phyloP scores from a whole-genome alignment of 352 stramenopile genomes.

The Phytophthora cryptogea region DNA sequence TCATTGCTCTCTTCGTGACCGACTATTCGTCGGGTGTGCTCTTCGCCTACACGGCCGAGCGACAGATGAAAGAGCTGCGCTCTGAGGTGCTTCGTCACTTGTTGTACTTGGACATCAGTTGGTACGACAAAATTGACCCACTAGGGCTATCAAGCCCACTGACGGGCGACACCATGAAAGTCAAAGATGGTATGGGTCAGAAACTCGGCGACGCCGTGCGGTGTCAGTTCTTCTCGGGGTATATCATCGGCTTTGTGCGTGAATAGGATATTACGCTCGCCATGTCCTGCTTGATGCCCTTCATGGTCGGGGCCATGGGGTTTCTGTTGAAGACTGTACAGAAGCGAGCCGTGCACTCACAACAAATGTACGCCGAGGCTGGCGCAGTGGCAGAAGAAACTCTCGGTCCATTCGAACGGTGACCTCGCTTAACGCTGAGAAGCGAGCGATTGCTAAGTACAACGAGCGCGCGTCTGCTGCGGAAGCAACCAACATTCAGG shows the following conservation, averaged over 20 bases:
- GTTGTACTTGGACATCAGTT: conserved; percentile 44
- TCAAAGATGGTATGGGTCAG: conserved; percentile 50
- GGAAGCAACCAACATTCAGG: conserved; percentile 25
- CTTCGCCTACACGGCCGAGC: conserved; percentile 32
- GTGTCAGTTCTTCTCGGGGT: conserved; percentile 40
- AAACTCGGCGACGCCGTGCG: conserved; percentile 43
- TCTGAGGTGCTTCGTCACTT: conserved; percentile 35
- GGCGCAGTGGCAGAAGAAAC: conserved; percentile 54
- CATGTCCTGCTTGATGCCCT: conserved; percentile 10
- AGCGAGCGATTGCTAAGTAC: conserved; percentile 39
- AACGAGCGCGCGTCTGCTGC: conserved; percentile 20
- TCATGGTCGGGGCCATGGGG: conserved; percentile 2
- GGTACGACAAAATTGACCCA: conserved; percentile 38
- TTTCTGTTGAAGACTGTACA: conserved; percentile 1
- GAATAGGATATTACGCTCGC: conserved; percentile 7
- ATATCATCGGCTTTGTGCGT: conserved; percentile 6
- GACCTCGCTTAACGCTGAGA: conserved; percentile 40
- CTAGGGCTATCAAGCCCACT: conserved; percentile 36
- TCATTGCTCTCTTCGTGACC: conserved; percentile 34
- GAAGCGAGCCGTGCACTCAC: conserved; percentile 16
- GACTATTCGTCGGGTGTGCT: conserved; percentile 28
- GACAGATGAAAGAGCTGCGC: conserved; percentile 42
- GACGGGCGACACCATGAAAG: conserved; percentile 24
- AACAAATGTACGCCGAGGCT: conserved; percentile 48
- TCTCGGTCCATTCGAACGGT: conserved; percentile 48